Conservation (phyloP, 2,329 filamentous ascomycete genomes). For the Boeremia exigua region DNA sequence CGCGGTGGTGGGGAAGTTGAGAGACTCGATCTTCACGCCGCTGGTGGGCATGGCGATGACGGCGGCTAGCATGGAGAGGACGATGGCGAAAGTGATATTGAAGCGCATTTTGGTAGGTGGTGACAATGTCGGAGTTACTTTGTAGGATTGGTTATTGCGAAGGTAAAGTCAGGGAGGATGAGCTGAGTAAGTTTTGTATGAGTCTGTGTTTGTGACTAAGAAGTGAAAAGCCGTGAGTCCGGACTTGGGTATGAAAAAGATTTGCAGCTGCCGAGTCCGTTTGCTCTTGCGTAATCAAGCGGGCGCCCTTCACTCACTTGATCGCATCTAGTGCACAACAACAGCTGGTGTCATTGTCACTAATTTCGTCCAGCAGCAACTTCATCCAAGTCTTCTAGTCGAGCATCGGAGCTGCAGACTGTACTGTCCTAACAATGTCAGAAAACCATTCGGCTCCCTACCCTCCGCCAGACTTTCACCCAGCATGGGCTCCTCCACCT, state of each 20-base stretch:
- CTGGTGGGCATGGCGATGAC: neutral
- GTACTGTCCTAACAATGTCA: neutral
- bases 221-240: neutral
- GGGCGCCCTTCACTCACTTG: too few relatives aligned
- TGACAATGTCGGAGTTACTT: neutral
- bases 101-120: conserved; percentile 1
- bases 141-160: neutral
- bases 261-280: neutral
- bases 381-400: neutral
- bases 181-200: neutral
- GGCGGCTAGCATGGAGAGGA: neutral
- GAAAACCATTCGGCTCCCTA: neutral
- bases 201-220: neutral
- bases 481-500: neutral
- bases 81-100: neutral
- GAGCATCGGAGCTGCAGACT: too few relatives aligned
- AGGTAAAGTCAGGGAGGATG: neutral
- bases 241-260: neutral
- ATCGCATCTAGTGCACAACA: too few relatives aligned
- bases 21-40: neutral
- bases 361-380: neutral
- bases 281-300: neutral
- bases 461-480: conserved; percentile 2
- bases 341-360: too few relatives aligned
- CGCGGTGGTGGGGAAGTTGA: neutral